phyloP scores from a whole-genome alignment of 805 yeast species.

The Starmerella stigmatis region DNA sequence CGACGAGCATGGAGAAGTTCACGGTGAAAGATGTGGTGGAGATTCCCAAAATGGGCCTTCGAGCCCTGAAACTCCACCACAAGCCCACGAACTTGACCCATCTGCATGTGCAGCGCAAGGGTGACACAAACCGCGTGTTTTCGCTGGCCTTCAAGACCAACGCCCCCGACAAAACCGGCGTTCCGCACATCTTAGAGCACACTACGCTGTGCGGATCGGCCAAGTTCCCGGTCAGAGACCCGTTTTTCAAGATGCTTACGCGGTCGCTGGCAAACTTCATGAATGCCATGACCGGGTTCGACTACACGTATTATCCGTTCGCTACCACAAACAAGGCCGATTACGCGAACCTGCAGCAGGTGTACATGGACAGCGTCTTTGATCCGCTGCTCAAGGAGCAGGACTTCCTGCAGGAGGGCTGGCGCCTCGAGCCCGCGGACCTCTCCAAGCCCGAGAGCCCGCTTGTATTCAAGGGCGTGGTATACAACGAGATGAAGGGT shows the following conservation, averaged over 20 bases:
- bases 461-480: constrained; percentile 82
- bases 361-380: constrained; percentile 78
- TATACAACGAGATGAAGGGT: constrained; percentile 97
- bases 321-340: constrained; percentile 84
- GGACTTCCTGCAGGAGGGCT: constrained; percentile 92
- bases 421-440: constrained; percentile 83
- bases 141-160: constrained; percentile 84
- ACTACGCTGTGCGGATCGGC: constrained; percentile 90
- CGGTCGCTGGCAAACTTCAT: constrained; percentile 89
- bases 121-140: constrained; percentile 79
- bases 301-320: constrained; percentile 91
- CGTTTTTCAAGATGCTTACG: constrained; percentile 94
- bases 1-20: constrained; percentile 49
- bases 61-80: constrained; percentile 68
- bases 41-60: constrained; percentile 71
- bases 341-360: constrained; percentile 70
- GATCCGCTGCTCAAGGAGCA: constrained; percentile 66
- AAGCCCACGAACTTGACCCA: constrained; percentile 63
- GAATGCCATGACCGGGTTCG: constrained; percentile 99
- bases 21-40: constrained; percentile 51
- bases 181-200: constrained; percentile 93
- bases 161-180: constrained; percentile 90
- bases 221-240: constrained; percentile 89
- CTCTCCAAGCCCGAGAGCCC: constrained; percentile 32
- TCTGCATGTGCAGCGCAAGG: constrained; percentile 64